Percentiles rank a stretch among this genome's conserved stretches.
Conservation (phyloP, 1,284 basidiomycete species). For the Apiotrichum gamsii region DNA sequence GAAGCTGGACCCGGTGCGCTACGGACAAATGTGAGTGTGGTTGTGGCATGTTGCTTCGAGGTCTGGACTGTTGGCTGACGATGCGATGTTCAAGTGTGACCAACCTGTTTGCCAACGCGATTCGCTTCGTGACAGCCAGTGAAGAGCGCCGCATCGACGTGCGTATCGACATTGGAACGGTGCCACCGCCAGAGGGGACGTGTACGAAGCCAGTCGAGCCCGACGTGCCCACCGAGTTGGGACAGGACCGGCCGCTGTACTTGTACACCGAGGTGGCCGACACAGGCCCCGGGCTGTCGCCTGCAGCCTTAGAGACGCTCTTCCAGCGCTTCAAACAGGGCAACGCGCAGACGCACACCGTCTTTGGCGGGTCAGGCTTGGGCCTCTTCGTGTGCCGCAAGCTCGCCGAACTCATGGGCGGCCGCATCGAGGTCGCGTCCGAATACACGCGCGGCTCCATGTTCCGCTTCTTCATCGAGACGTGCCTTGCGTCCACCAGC, state of each 20-base stretch:
- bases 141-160: slow-evolving; percentile 28
- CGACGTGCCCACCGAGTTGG: not conserved
- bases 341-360: slow-evolving; percentile 30
- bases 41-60: too few species aligned
- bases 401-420: slow-evolving; percentile 20
- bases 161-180: slow-evolving; percentile 32
- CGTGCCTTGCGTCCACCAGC: slow-evolving; percentile 3
- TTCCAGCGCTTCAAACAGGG: slow-evolving; percentile 41
- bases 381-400: slow-evolving; percentile 28
- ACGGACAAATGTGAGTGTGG: slow-evolving; percentile 38
- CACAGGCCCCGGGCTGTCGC: slow-evolving; percentile 37
- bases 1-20: slow-evolving; percentile 40
- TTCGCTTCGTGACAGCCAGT: slow-evolving; percentile 36
- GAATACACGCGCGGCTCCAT: slow-evolving; percentile 39
- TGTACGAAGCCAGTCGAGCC: slow-evolving; percentile 26
- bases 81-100: slow-evolving; percentile 14
- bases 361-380: slow-evolving; percentile 40
- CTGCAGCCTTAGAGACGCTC: slow-evolving; percentile 28
- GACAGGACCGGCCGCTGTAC: slow-evolving; percentile 24
- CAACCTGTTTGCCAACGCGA: slow-evolving; percentile 43
- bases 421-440: slow-evolving; percentile 21
- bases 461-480: slow-evolving; percentile 32
- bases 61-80: too few species aligned
- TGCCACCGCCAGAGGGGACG: slow-evolving; percentile 23
- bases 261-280: slow-evolving; percentile 32